phyloP scores from a whole-genome alignment of 148 eudicot species.

The Cornus kousa region DNA sequence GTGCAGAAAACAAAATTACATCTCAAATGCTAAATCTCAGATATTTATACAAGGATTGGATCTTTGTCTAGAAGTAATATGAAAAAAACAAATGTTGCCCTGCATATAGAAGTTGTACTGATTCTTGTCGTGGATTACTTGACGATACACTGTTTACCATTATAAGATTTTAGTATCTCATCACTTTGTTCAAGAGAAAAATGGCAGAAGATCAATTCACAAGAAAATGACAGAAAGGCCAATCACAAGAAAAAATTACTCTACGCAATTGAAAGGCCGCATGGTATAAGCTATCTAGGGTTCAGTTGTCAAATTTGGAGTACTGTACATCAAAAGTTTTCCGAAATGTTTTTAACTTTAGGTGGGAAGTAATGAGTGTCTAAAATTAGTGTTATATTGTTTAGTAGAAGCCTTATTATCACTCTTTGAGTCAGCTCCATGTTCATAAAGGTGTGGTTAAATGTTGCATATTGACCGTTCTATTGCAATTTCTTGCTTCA shows the following conservation, averaged over 20 bases:
- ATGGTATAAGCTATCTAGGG: background rate
- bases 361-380: background rate
- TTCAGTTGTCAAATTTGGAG: background rate
- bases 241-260: no score
- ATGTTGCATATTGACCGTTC: background rate
- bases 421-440: background rate
- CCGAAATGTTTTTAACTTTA: background rate
- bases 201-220: no score
- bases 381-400: background rate
- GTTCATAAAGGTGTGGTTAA: background rate
- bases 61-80: background rate
- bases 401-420: no score
- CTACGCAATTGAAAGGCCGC: no score
- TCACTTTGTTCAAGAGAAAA: no score
- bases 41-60: background rate
- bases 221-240: no score
- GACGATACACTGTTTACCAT: background rate
- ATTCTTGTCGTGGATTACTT: background rate
- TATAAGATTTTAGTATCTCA: no score
- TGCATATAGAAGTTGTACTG: background rate
- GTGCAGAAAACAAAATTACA: background rate
- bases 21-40: background rate
- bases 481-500: background rate
- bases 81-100: background rate
- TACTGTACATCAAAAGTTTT: no score